Percentiles rank a stretch among this genome's conserved stretches.
Evolutionary conservation across 257 asterid genomes (phyloP).

Genomic region (Knoxia roxburghii): DNA sequence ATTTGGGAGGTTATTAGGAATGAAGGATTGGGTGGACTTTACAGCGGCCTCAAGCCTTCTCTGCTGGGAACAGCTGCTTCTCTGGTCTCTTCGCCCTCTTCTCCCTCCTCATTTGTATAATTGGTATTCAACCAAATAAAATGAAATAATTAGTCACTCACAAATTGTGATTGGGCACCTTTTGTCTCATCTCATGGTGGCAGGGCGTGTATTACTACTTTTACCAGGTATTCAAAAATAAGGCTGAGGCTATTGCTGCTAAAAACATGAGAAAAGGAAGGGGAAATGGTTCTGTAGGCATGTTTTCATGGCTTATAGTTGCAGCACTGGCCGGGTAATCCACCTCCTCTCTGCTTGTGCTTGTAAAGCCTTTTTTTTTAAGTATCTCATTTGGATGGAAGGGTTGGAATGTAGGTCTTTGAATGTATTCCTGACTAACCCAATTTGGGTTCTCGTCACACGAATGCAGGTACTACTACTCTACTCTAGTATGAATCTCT

Average conservation of each 20-base stretch:
- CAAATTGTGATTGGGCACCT: no score
- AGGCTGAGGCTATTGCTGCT: conserved; percentile 70
- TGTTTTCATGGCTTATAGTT: conserved; percentile 84
- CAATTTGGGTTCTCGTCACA: conserved; percentile 93
- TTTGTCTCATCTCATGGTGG: conserved; percentile 20
- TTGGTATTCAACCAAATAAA: no score
- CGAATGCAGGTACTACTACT: conserved; percentile 74
- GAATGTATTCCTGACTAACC: conserved; percentile 76
- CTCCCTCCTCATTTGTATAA: no score
- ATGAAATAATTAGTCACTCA: no score
- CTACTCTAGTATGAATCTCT: no score
- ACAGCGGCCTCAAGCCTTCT: conserved; percentile 94
- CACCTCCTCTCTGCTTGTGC: background rate
- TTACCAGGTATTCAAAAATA: conserved; percentile 86
- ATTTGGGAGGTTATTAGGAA: conserved; percentile 57
- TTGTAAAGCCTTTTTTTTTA: background rate
- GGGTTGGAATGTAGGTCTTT: conserved; percentile 41
- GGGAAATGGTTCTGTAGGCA: conserved; percentile 91
- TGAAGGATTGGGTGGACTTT: conserved; percentile 87
- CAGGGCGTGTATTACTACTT: conserved; percentile 85
- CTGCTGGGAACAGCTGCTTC: conserved; percentile 90
- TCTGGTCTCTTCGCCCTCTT: conserved; percentile 29
- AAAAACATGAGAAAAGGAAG: conserved; percentile 48
- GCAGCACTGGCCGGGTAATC: conserved; percentile 91
- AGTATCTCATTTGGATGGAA: no score